Percentiles rank a stretch among this genome's conserved stretches.
Evolutionary conservation across 139 green algal genomes (phyloP).

Genomic region (Zygnema cylindricum): DNA sequence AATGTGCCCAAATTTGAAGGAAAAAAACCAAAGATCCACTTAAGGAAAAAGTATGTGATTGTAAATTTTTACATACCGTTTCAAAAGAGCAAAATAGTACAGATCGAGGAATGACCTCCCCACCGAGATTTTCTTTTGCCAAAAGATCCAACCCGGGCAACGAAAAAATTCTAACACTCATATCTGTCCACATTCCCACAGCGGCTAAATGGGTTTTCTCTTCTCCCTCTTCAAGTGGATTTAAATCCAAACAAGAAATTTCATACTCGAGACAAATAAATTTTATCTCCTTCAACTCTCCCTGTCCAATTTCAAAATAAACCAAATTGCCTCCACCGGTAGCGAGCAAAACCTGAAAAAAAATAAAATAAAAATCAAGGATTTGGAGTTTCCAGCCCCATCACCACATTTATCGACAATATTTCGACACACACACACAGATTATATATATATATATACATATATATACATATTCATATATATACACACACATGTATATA

Average conservation of each 20-base stretch:
- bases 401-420: too few species aligned
- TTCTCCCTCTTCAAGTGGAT: conserved; percentile 61
- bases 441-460: too few species aligned
- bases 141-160: conserved; percentile 67
- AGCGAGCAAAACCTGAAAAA: conserved; percentile 80
- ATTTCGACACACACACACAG: too few species aligned
- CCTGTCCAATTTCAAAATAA: conserved; percentile 74
- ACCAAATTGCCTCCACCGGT: conserved; percentile 75
- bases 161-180: conserved; percentile 62
- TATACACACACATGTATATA: too few species aligned
- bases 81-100: conserved; percentile 87
- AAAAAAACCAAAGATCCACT: background rate
- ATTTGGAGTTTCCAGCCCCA: too few species aligned
- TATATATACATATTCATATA: too few species aligned
- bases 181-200: conserved; percentile 77
- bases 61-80: conserved; percentile 44
- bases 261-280: conserved; percentile 75
- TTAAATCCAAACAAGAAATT: conserved; percentile 91
- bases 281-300: conserved; percentile 66
- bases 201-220: conserved; percentile 55
- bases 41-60: background rate
- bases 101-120: conserved; percentile 82
- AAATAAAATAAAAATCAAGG: too few species aligned
- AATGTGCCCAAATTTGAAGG: background rate
- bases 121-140: conserved; percentile 65